phyloP scores from a whole-genome alignment of 495 filamentous ascomycete genomes.

The Penicillium turbatum region DNA sequence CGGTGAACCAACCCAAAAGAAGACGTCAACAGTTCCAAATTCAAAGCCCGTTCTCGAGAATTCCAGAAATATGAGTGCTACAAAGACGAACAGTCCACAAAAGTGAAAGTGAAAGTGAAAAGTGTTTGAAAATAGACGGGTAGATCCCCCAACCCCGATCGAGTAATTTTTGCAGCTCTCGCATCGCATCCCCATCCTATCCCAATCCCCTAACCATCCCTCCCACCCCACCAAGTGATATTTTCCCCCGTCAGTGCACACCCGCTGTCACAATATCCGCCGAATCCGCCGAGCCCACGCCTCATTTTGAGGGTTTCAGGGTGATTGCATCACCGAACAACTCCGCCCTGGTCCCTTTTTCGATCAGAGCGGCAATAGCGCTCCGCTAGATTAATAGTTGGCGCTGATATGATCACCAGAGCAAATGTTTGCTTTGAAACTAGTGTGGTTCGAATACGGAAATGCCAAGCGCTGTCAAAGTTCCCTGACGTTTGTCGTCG shows the following conservation, averaged over 20 bases:
- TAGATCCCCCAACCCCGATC: background rate
- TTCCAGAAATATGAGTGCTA: slow-evolving; percentile 1
- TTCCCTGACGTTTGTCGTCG: background rate
- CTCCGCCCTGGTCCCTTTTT: slow-evolving; percentile 10
- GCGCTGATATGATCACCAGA: background rate
- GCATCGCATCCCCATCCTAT: background rate
- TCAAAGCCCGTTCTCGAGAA: background rate
- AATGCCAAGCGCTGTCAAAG: slow-evolving; percentile 12
- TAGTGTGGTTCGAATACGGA: background rate
- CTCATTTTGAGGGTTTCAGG: slow-evolving; percentile 24
- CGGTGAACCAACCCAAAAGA: slow-evolving; percentile 3
- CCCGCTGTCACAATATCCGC: slow-evolving; percentile 23
- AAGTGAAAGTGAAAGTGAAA: too few relatives aligned
- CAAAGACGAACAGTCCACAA: background rate
- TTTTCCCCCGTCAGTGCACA: slow-evolving; percentile 1
- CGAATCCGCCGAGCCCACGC: slow-evolving; percentile 11
- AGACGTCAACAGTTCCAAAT: background rate
- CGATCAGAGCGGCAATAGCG: slow-evolving; percentile 15
- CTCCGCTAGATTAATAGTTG: slow-evolving; percentile 2
- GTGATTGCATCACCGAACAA: slow-evolving; percentile 24
- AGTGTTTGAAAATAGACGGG: too few relatives aligned
- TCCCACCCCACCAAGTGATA: slow-evolving; percentile 2
- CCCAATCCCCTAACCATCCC: background rate
- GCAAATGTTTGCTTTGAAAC: slow-evolving; percentile 9
- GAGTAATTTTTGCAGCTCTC: background rate